A percentile compares a stretch with the other conserved stretches of the same genome.
These are phyloP conservation scores for Stephanodiscus minutulus DNA, from an alignment of 108 stramenopile genomes.

Conservation along the genomic window DNA sequence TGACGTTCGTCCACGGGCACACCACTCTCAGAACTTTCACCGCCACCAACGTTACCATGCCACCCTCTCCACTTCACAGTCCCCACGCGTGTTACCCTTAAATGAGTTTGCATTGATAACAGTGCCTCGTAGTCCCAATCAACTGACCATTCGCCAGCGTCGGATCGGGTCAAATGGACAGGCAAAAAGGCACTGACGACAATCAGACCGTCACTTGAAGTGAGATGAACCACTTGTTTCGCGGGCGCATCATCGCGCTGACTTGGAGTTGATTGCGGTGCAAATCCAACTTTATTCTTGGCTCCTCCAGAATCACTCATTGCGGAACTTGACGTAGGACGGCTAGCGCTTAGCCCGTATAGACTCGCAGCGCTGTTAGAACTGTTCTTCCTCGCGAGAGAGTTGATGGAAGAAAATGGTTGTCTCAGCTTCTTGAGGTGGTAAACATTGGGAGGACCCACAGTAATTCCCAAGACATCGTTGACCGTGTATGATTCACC, in stretches of 20 bases:
- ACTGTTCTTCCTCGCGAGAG: conserved; percentile 32
- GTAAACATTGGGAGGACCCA: conserved; percentile 69
- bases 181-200: conserved; percentile 90
- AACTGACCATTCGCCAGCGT: conserved; percentile 71
- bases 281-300: conserved; percentile 81
- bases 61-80: conserved; percentile 91
- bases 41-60: conserved; percentile 78
- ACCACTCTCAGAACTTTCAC: conserved; percentile 67
- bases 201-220: conserved; percentile 83
- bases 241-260: conserved; percentile 7
- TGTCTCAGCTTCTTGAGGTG: conserved; percentile 59
- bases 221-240: conserved; percentile 69
- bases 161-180: conserved; percentile 71
- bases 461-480: conserved; percentile 69
- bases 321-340: conserved; percentile 7
- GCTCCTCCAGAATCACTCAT: conserved; percentile 7
- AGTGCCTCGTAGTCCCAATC: conserved; percentile 97
- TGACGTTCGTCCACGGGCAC: conserved; percentile 82
- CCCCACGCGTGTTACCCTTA: conserved; percentile 92
- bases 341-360: conserved; percentile 23
- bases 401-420: conserved; percentile 23
- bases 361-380: conserved; percentile 22
- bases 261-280: conserved; percentile 40
- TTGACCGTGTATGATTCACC: conserved; percentile 75
- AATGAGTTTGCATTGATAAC: conserved; percentile 90